Evolutionary conservation across 1,284 basidiomycete species (phyloP).

Genomic region (Hortiboletus rubellus): DNA sequence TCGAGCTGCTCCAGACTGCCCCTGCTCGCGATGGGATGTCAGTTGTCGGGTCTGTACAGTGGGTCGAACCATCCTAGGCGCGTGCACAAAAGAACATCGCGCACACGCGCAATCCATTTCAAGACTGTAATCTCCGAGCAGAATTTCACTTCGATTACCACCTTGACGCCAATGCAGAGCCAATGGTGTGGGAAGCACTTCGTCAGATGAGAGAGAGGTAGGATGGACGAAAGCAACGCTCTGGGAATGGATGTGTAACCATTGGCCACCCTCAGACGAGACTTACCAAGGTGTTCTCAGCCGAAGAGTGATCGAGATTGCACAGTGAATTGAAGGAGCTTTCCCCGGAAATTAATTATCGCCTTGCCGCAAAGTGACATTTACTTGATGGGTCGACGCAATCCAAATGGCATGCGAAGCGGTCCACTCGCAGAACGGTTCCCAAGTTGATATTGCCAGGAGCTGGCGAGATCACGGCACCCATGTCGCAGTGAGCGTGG

Average conservation of each 20-base stretch:
- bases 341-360: constrained; percentile 53
- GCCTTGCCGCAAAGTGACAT: constrained; percentile 63
- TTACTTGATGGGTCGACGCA: constrained; percentile 60
- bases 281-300: constrained; percentile 47
- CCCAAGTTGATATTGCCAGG: constrained; percentile 46
- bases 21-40: constrained; percentile 40
- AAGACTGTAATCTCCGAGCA: constrained; percentile 41
- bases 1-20: constrained; percentile 44
- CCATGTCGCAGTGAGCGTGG: constrained; percentile 56
- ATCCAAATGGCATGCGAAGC: constrained; percentile 20
- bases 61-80: constrained; percentile 52
- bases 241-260: constrained; percentile 40
- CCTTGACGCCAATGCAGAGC: constrained; percentile 49
- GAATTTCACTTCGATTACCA: constrained; percentile 72
- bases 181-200: constrained; percentile 58
- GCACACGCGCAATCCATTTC: constrained; percentile 50
- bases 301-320: constrained; percentile 46
- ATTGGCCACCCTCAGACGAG: constrained; percentile 60
- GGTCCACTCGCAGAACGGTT: constrained; percentile 47
- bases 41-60: constrained; percentile 62
- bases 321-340: constrained; percentile 38
- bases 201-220: constrained; percentile 33
- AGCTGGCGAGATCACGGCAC: constrained; percentile 47
- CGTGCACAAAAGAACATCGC: constrained; percentile 54
- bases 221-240: constrained; percentile 22